Evolutionary conservation across 106 monocot species (phyloP).

Genomic region (Allium sativum): DNA sequence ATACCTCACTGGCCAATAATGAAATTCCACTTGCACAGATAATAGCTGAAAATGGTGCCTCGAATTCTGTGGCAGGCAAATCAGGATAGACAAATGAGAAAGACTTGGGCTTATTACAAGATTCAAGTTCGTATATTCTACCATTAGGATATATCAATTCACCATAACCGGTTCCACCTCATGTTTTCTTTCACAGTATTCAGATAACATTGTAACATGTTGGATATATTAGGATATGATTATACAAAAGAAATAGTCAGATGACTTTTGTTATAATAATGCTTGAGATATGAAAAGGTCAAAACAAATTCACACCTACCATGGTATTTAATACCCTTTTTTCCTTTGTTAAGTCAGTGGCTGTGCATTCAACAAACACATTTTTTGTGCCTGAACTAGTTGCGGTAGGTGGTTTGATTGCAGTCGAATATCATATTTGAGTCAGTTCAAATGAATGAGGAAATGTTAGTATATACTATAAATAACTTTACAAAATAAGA

Average conservation of each 20-base stretch:
- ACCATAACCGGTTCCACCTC: slow-evolving; percentile 94
- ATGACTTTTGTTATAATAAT: not conserved
- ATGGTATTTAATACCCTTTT: slow-evolving; percentile 89
- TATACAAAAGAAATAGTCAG: slow-evolving; percentile 8
- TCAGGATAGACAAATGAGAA: slow-evolving; percentile 61
- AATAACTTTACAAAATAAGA: no score
- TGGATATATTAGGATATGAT: no score
- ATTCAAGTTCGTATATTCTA: slow-evolving; percentile 65
- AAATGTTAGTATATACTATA: not conserved
- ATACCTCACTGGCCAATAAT: slow-evolving; percentile 58
- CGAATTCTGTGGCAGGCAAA: slow-evolving; percentile 49
- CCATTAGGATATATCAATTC: slow-evolving; percentile 62
- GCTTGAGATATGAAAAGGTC: no score
- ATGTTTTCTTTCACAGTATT: slow-evolving; percentile 76
- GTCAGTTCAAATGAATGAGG: slow-evolving; percentile 40
- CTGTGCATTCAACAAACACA: slow-evolving; percentile 93
- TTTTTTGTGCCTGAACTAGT: slow-evolving; percentile 73
- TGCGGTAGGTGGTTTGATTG: slow-evolving; percentile 92
- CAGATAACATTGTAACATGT: slow-evolving; percentile 99
- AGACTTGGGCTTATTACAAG: slow-evolving; percentile 48
- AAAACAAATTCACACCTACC: slow-evolving; percentile 32
- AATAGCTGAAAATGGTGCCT: slow-evolving; percentile 52
- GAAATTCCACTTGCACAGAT: slow-evolving; percentile 55
- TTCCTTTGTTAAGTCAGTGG: slow-evolving; percentile 94
- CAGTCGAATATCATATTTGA: slow-evolving; percentile 82